These are phyloP conservation scores for Tetracentron sinense DNA, from an alignment of 164 flowering plant genomes.

Conservation along the genomic window DNA sequence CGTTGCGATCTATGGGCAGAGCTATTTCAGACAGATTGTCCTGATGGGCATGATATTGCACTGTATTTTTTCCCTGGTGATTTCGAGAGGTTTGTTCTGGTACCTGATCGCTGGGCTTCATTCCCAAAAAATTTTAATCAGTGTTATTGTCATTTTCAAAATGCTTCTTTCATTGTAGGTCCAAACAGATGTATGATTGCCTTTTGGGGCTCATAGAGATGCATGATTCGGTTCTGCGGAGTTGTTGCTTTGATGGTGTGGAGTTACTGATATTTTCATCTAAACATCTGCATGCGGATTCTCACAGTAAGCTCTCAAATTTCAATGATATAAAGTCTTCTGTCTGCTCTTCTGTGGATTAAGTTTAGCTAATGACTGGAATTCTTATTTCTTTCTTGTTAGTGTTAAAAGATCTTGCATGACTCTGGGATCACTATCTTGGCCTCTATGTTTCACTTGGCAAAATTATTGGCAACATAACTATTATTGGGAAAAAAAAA, in stretches of 20 bases:
- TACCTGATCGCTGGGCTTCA: neutral
- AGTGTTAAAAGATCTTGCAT: neutral
- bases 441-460: neutral
- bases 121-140: neutral
- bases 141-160: neutral
- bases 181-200: slow-evolving; percentile 11
- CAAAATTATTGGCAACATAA: too few species aligned
- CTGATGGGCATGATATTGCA: slow-evolving; percentile 24
- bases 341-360: neutral
- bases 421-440: neutral
- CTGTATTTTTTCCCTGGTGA: slow-evolving; percentile 23
- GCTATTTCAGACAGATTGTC: slow-evolving; percentile 13
- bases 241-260: slow-evolving; percentile 14
- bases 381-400: neutral
- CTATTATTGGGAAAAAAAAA: too few species aligned
- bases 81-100: slow-evolving; percentile 18
- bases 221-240: slow-evolving; percentile 22
- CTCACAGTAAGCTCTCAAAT: slow-evolving; percentile 22
- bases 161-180: slow-evolving; percentile 8
- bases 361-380: neutral
- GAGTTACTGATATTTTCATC: slow-evolving; percentile 30
- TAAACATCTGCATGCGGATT: slow-evolving; percentile 20
- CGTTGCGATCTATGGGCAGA: slow-evolving; percentile 20
- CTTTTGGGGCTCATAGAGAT: slow-evolving; percentile 18
- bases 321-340: neutral